Percentiles rank a stretch among this genome's conserved stretches.
These are phyloP conservation scores for Fusarium azukiicola DNA, from an alignment of 2,329 filamentous ascomycete genomes.

Conservation along the genomic window DNA sequence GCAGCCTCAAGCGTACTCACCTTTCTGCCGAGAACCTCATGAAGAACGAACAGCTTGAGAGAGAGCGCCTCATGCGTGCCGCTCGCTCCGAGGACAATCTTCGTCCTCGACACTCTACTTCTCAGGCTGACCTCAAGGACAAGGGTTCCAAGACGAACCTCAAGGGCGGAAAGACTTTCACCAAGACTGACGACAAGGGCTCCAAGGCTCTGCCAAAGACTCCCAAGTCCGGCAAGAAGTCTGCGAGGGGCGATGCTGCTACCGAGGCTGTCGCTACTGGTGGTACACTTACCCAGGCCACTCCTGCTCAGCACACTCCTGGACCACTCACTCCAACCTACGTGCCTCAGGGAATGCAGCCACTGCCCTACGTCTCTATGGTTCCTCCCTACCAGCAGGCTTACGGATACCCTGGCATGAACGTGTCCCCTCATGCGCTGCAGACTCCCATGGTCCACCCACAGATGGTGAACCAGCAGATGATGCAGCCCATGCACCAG, in stretches of 20 bases:
- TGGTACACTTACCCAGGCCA: background rate
- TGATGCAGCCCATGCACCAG: background rate
- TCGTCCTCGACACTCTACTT: background rate
- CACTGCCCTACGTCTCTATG: constrained; percentile 3
- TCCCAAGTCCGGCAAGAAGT: constrained; percentile 24
- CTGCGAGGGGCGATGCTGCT: constrained; percentile 29
- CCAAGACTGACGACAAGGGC: background rate
- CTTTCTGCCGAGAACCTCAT: constrained; percentile 40
- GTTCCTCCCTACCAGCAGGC: constrained; percentile 11
- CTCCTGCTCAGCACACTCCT: too few species aligned
- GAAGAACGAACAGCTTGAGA: constrained; percentile 27
- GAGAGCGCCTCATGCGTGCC: constrained; percentile 2
- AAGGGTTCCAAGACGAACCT: background rate
- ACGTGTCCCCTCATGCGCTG: too few species aligned
- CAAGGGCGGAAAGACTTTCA: constrained; percentile 18
- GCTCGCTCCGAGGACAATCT: constrained; percentile 27
- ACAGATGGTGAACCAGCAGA: background rate
- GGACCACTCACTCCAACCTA: background rate
- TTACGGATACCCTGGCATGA: constrained; percentile 26
- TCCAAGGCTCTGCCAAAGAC: background rate
- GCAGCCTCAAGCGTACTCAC: constrained; percentile 20
- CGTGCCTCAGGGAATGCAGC: background rate
- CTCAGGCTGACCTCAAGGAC: constrained; percentile 13
- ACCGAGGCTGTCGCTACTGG: background rate
- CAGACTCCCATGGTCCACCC: too few species aligned